Conservation (phyloP, 352 stramenopile genomes). For the Pythium insidiosum region DNA sequence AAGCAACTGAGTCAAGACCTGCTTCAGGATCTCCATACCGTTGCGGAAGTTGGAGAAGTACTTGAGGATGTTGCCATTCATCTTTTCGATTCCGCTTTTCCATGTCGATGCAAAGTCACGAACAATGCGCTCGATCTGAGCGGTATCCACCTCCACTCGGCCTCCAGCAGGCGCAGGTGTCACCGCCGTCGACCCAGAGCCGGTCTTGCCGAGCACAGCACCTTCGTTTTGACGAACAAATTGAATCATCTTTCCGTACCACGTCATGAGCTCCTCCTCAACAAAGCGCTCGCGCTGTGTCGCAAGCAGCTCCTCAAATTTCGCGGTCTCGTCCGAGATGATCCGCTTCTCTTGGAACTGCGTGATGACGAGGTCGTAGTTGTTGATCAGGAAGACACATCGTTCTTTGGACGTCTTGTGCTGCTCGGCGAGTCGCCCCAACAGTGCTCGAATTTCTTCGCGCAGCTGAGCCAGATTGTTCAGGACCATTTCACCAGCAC, state of each 20-base stretch:
- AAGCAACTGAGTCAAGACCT: constrained; percentile 96
- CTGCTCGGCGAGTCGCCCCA: constrained; percentile 86
- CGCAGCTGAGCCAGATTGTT: constrained; percentile 85
- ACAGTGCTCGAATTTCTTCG: constrained; percentile 69
- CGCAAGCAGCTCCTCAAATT: constrained; percentile 92
- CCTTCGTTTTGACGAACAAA: constrained; percentile 96
- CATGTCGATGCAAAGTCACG: constrained; percentile 94
- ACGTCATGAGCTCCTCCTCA: constrained; percentile 92
- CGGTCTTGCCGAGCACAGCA: constrained; percentile 43
- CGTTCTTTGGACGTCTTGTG: constrained; percentile 91
- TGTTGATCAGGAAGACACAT: constrained; percentile 98
- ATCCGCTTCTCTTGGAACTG: constrained; percentile 95
- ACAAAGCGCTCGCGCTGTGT: constrained; percentile 95
- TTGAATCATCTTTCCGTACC: constrained; percentile 95
- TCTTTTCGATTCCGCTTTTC: constrained; percentile 95
- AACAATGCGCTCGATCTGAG: constrained; percentile 92
- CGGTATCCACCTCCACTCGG: constrained; percentile 68
- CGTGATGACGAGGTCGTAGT: constrained; percentile 94
- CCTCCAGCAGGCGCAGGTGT: constrained; percentile 1
- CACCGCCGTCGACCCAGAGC: constrained; percentile 14
- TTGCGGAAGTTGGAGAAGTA: constrained; percentile 99
- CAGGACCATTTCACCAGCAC: constrained; percentile 90
- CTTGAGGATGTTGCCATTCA: constrained; percentile 96
- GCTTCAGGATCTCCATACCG: constrained; percentile 99
- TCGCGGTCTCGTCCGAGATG: constrained; percentile 90